Conservation (phyloP, 768 basidiomycete species). For the Termitomyces titanicus region DNA sequence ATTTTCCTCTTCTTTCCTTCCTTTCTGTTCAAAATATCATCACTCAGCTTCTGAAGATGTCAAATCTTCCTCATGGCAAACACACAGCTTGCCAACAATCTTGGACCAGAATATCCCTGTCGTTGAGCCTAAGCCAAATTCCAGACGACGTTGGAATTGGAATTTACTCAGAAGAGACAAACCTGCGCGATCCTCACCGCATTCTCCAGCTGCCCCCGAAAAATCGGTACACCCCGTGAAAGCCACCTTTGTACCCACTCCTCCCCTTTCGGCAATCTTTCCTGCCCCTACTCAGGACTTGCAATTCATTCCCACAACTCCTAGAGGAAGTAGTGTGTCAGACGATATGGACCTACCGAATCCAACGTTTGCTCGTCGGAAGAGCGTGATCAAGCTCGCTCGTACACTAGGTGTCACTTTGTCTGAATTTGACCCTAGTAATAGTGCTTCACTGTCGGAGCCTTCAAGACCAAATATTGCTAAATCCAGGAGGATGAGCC, state of each 20-base stretch:
- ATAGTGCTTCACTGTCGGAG: background rate
- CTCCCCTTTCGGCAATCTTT: constrained; percentile 8
- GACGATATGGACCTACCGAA: constrained; percentile 5
- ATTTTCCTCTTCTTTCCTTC: background rate
- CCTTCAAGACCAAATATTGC: background rate
- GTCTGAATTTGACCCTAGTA: constrained; percentile 8
- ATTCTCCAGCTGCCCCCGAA: background rate
- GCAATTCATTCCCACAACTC: constrained; percentile 9
- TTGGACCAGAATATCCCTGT: background rate
- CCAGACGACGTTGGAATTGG: constrained; percentile 9
- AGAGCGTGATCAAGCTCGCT: constrained; percentile 22
- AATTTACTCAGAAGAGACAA: background rate
- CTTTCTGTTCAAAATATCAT: background rate
- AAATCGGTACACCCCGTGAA: background rate
- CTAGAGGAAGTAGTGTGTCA: constrained; percentile 3
- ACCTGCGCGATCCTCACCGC: background rate
- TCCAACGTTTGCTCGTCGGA: constrained; percentile 1
- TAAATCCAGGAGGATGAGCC: constrained; percentile 1
- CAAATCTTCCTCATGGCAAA: background rate
- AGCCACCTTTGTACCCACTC: constrained; percentile 5
- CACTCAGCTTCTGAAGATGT: background rate
- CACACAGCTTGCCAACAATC: background rate
- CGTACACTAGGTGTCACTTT: constrained; percentile 24
- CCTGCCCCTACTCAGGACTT: constrained; percentile 4
- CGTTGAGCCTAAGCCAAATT: background rate